Percentiles rank a stretch among this genome's conserved stretches.
phyloP scores from a whole-genome alignment of 2,329 filamentous ascomycete species.

The Fusarium sp. region DNA sequence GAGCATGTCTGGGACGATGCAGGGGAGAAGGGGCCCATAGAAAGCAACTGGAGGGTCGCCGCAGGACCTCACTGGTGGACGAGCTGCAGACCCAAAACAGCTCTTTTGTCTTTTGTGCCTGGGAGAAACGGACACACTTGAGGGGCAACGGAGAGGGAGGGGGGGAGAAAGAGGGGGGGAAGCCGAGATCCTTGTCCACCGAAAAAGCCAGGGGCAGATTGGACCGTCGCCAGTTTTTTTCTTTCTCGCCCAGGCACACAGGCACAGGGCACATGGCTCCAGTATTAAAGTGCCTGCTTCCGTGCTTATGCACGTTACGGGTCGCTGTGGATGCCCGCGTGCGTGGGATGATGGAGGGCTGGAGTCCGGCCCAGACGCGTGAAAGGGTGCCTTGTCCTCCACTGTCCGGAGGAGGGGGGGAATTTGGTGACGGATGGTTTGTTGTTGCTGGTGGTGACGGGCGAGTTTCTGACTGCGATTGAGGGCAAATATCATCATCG shows the following conservation, averaged over 20 bases:
- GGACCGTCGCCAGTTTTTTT: conserved; percentile 16
- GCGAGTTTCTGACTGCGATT: not conserved
- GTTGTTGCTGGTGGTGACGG: not conserved
- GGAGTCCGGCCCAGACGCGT: not conserved
- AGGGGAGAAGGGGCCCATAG: conserved; percentile 19
- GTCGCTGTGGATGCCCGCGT: conserved; percentile 30
- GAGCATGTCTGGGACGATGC: conserved; percentile 23
- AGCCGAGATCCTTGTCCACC: conserved; percentile 26
- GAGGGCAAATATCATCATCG: not conserved
- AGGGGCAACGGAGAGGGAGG: conserved; percentile 21
- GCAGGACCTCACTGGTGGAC: conserved; percentile 28
- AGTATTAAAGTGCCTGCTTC: conserved; percentile 42
- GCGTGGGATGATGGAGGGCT: conserved; percentile 25
- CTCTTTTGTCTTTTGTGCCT: conserved; percentile 24
- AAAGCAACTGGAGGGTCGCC: conserved; percentile 22
- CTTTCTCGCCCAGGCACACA: conserved; percentile 26
- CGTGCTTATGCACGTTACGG: conserved; percentile 34
- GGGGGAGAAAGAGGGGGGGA: conserved; percentile 7
- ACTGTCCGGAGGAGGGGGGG: conserved; percentile 1
- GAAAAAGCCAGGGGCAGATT: conserved; percentile 40
- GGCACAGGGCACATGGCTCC: conserved; percentile 33
- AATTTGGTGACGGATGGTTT: not conserved
- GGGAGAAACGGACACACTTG: not conserved
- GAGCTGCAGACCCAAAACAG: conserved; percentile 23
- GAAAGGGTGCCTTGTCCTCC: conserved; percentile 5